Base-by-base conservation (phyloP, 148 eudicot genomes). In the Limonium bicolor region DNA sequence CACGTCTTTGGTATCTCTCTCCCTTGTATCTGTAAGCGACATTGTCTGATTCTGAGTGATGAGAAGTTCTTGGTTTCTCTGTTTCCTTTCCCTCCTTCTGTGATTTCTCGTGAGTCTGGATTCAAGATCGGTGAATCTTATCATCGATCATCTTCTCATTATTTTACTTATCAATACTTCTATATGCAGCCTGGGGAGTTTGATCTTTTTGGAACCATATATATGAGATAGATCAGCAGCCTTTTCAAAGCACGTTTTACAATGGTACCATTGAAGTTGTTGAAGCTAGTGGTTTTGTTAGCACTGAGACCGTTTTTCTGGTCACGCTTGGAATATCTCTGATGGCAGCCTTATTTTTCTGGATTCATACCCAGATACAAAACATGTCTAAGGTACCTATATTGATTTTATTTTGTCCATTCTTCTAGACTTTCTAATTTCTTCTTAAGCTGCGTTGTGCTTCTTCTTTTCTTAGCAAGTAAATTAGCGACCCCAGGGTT, bases 261-360 rank as follows among this genome's bases (percentile, higher is more conserved):
- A 88, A 88, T 58, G 81, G 94, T 31, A 88, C 97, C 40, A 64
- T 90, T 64, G 97, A 90, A 67, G 95, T 84, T 59, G 43, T 64
- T 50, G 94, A 88, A 59, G 65, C 82, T 20, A 72, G 95, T 58
- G 94, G 97, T 29, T 47, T 60, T 14, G 35, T 88, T 51, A 84
- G 95, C 58, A 68, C 74, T 49, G 97, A 88, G 67, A 72, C 97
- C 36, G 80, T 88, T 26, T 77, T 88, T 79, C 67, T 88, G 58
- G 67, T 77, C 48, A 68, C 48, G 43, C 87, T 83, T 48, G 92
- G 67, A 43, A 20, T 80, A 29, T 76, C 82, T 17, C 79, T 83
- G 59, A 51, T 84, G 61, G 68, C 58, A 54, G 74, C 81, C 38
- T 71, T 88, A 21, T 83, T 72, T 24, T 58, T 84, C 48, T 77